Base-by-base conservation (phyloP, 1,139 yeast genomes). In the Pichia sp. region DNA sequence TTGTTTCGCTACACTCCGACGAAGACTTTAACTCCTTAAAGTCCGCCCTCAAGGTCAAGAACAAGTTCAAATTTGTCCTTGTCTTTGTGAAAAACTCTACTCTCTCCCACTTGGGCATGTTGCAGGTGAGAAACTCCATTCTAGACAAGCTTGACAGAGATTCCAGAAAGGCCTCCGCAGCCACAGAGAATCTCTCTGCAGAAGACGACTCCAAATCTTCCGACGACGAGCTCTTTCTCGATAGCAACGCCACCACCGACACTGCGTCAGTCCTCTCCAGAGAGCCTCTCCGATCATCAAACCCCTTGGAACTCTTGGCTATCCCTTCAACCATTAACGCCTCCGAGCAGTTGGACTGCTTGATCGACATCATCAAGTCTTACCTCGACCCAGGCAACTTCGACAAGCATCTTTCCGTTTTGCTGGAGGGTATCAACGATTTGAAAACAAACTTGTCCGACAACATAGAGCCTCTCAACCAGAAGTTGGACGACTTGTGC, bases 81-180 rank as follows among this genome's bases (percentile, higher is more conserved):
- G 48, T 44, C 8, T 58, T 58, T 45, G 54, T 56, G 11, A 56
- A 56, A 19, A 19, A 23, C 10, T 56, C 60, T 7, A 50, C 54
- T 1, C 26, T 55, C 8, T 32, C 41, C 15, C 29, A 30, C n/a
- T 15, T 42, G 40, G 51, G 51, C 34, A 5, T 23, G 6, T 41
- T 23, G 29, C 40, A 23, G 38, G 48, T 50, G 15, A 45, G 19
- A 42, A 52, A 45, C 29, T 41, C 52, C 8, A 32, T 43, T 32
- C 7, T 43, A 30, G 41, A 19, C 10, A 43, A 49, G 23, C 16
- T 49, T 8, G n/a, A 43, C n/a, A 16, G 13, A 23, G 52, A 49
- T 3, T 32, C n/a, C 11, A 43, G 45, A 23, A 8, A n/a, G 4
- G 30, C 45, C 16, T 5, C 43, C 4, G 34, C 11, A 3, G 2